Base-by-base conservation (phyloP, 2,329 filamentous ascomycete genomes). In the Tolypocladium album region DNA sequence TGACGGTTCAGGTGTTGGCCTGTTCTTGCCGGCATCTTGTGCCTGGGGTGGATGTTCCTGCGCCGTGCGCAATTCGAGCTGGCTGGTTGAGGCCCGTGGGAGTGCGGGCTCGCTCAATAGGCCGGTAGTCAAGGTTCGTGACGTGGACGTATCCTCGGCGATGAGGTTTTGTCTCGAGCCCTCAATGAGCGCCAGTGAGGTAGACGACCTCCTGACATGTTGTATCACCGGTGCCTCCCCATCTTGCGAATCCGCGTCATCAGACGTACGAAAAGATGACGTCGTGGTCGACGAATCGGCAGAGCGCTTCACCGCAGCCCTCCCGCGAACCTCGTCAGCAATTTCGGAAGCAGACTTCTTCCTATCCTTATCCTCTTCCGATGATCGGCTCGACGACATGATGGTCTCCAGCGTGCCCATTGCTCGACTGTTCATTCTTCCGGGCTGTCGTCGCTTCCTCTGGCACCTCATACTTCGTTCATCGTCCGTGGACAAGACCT, bases 371-470 rank as follows among this genome's bases (percentile, higher is more conserved):
- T 85, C 84, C 63, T 87, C 84, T 31, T 85, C 83, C 0, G 84
- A 86, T 1, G 84, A 87, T 34, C 83, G 79, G 62, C 84, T 87
- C 0, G 82, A 85, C 31, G 83, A 86, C 77, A 87, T 87, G 67
- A 87, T 87, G 0, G 84, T 87, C 66, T 88, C 84, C 4, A 87
- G 71, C 0, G 83, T 87, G 3, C 83, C 82, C 69, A 86, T 83
- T 6, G 84, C 84, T 31, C 76, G 75, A 61, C 81, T 84, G 58
- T 76, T 78, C 50, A 78, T 73, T 45, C 80, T 74, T 1, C 69
- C 70, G 0, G 71, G 72, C 52, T 74, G 74, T 24, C 78, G 73
- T 24, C 78, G 72, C 64, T 74, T 75, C 58, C 72, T 71, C 2
- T 75, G 72, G 13, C 72, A 70, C 34, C 69, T 70, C 27, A 71